phyloP scores from a whole-genome alignment of 2,329 filamentous ascomycete genomes.

The Gremmenia infestans region DNA sequence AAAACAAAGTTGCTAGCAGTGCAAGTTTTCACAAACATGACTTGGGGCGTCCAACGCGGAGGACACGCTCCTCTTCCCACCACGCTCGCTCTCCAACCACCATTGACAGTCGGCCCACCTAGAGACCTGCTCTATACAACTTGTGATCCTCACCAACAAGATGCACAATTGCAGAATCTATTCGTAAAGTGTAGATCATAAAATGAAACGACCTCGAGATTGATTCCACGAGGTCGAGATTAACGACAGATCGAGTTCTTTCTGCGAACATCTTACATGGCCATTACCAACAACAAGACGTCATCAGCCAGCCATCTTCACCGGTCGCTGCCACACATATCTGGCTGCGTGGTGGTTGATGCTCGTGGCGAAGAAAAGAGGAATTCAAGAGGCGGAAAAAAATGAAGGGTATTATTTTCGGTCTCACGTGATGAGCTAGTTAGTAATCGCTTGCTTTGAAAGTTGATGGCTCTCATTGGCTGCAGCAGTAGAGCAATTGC shows the following conservation, averaged over 20 bases:
- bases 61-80: no score
- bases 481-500: slow-evolving; percentile 9
- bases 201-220: slow-evolving; percentile 37
- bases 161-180: no score
- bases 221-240: slow-evolving; percentile 34
- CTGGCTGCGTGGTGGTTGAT: slow-evolving; percentile 31
- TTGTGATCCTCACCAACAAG: no score
- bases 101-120: no score
- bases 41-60: no score
- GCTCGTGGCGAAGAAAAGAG: slow-evolving; percentile 26
- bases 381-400: slow-evolving; percentile 11
- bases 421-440: slow-evolving; percentile 12
- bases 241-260: slow-evolving; percentile 35
- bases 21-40: no score
- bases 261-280: slow-evolving; percentile 31
- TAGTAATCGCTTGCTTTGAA: slow-evolving; percentile 7
- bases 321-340: slow-evolving; percentile 26
- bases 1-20: no score
- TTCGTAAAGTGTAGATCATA: slow-evolving; percentile 32
- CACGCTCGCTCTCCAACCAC: no score
- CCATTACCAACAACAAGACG: slow-evolving; percentile 30
- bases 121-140: no score
- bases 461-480: slow-evolving; percentile 16
- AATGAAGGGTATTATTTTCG: slow-evolving; percentile 6
- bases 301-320: slow-evolving; percentile 19